These are phyloP conservation scores for Glycyrrhiza uralensis DNA, from an alignment of 306 rosid genomes.

Conservation along the genomic window DNA sequence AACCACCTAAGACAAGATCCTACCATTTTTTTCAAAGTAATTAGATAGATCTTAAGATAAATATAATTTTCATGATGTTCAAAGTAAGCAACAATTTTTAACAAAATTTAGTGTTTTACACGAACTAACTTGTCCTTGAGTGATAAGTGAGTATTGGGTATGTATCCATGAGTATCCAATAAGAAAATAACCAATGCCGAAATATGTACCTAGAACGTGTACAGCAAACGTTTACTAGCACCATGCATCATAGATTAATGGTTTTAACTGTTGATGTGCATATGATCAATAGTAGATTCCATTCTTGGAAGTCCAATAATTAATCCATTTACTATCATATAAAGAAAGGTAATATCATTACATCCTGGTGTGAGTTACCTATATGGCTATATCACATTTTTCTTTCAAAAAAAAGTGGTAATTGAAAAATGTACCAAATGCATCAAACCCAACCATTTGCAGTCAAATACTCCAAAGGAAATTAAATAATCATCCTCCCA, in stretches of 20 bases:
- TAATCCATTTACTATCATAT: not conserved
- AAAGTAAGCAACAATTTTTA: not conserved
- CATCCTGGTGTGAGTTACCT: not conserved
- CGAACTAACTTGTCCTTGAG: not conserved
- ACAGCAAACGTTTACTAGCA: not conserved
- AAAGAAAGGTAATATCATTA: not conserved
- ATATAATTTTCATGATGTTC: not conserved
- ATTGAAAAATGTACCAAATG: not conserved
- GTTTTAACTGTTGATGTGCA: not conserved
- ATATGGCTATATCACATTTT: not conserved
- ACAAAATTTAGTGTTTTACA: not conserved
- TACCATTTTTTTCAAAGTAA: not conserved
- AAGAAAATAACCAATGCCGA: not conserved
- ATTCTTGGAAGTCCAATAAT: not conserved
- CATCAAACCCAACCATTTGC: slow-evolving; percentile 2
- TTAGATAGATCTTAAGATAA: not conserved
- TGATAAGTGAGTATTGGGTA: not conserved
- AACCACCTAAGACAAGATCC: not conserved
- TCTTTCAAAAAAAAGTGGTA: not conserved
- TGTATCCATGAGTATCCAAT: not conserved
- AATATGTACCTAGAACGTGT: not conserved
- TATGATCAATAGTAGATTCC: not conserved
- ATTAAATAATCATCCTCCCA: not conserved
- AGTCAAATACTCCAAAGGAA: not conserved
- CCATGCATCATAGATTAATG: not conserved